Conservation (phyloP, 805 yeast species). For the Wickerhamiella brachini region DNA sequence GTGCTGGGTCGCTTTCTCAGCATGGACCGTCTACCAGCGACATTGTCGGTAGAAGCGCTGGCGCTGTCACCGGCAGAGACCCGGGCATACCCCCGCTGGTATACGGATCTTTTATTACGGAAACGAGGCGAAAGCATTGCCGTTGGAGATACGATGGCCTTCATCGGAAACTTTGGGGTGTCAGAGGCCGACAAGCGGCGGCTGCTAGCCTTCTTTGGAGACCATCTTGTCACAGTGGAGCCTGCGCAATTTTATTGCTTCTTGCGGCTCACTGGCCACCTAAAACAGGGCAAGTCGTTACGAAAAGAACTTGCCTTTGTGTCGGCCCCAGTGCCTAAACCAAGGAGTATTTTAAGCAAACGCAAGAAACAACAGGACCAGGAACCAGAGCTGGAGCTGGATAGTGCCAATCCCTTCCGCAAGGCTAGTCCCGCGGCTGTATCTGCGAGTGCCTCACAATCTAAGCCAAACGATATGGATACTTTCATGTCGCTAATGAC, state of each 20-base stretch:
- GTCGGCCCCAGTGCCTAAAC: constrained; percentile 60
- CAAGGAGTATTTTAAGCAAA: constrained; percentile 61
- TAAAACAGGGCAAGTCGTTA: constrained; percentile 38
- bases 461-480: constrained; percentile 55
- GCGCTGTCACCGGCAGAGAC: constrained; percentile 68
- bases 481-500: constrained; percentile 77
- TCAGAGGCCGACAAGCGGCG: constrained; percentile 34
- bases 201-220: constrained; percentile 22
- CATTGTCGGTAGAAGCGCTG: constrained; percentile 20
- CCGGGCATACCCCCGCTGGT: constrained; percentile 85
- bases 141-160: constrained; percentile 63
- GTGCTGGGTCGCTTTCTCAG: background rate
- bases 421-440: background rate
- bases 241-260: constrained; percentile 87
- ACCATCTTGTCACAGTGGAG: constrained; percentile 41
- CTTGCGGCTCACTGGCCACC: constrained; percentile 64
- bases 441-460: too few species aligned
- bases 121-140: constrained; percentile 50
- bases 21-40: constrained; percentile 11
- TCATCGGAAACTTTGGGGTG: constrained; percentile 65
- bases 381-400: background rate
- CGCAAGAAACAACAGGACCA: constrained; percentile 20
- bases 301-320: constrained; percentile 25
- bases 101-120: constrained; percentile 64
- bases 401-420: constrained; percentile 17